These are phyloP conservation scores for Phytophthora pseudosyringae DNA, from an alignment of 352 stramenopile genomes.

Conservation along the genomic window DNA sequence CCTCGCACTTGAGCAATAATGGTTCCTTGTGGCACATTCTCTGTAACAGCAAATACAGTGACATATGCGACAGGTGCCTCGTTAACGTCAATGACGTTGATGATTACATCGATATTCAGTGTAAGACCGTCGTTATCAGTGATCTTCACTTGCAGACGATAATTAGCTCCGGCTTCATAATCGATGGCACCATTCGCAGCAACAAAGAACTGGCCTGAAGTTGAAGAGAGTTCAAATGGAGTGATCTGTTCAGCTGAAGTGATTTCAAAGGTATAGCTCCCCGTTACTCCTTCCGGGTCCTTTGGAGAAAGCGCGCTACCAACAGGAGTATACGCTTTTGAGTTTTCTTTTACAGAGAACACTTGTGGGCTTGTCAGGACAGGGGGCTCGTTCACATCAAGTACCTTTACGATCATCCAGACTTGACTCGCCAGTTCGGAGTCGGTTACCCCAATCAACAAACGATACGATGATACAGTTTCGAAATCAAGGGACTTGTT, in stretches of 20 bases:
- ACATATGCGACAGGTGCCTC: conserved; percentile 19
- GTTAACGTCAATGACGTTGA: conserved; percentile 37
- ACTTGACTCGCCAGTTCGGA: conserved; percentile 7
- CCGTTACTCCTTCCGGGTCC: conserved; percentile 25
- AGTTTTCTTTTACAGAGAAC: conserved; percentile 28
- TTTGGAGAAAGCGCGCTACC: conserved; percentile 17
- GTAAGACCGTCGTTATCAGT: conserved; percentile 26
- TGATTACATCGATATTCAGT: conserved; percentile 14
- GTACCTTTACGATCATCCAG: conserved; percentile 19
- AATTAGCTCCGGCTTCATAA: conserved; percentile 17
- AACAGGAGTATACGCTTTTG: conserved; percentile 13
- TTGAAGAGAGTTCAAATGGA: conserved; percentile 21
- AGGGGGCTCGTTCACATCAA: conserved; percentile 35
- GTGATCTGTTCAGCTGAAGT: background rate
- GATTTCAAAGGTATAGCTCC: conserved; percentile 18
- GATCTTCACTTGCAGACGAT: conserved; percentile 21
- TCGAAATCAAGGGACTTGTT: conserved; percentile 27
- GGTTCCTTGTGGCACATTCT: conserved; percentile 53
- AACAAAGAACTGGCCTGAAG: conserved; percentile 28
- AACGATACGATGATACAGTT: conserved; percentile 7
- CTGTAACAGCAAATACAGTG: conserved; percentile 26
- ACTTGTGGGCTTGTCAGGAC: conserved; percentile 24
- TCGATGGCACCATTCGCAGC: conserved; percentile 23
- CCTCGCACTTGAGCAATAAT: conserved; percentile 44
- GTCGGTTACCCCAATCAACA: conserved; percentile 25